Evolutionary conservation across 2,329 filamentous ascomycete species (phyloP), one percentile per base, ranked within the genome.

Genomic region (Diaporthe ilicicola): DNA sequence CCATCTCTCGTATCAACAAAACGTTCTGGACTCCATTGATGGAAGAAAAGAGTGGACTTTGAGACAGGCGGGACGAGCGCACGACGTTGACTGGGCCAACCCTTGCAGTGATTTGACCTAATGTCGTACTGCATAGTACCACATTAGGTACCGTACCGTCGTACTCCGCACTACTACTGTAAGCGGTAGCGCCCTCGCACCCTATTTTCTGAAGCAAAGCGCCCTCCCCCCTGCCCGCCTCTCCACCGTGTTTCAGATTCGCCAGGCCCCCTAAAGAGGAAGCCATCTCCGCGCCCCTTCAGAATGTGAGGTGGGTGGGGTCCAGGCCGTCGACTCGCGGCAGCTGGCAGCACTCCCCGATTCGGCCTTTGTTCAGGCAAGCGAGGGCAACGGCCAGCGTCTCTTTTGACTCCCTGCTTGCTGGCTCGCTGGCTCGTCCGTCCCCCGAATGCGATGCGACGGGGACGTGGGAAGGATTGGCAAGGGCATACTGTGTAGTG

Each of bases 211-310:
- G 83, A 86, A 80, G 84, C 83, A 84, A 70, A 83, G 83, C 83
- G 78, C 82, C 66, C 65, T 51, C 42, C 27, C 53, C 65, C 55
- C 50, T 44, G 44, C 53, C 54, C 53, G 42, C 17, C 15, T 68
- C 66, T 48, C 53, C 84, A 85, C 83, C 81, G 78, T 77, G 85
- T 87, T 87, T 87, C 85, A 86, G 73, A 76, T 80, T 82, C 77
- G 81, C 51, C 77, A 79, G 80, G 79, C 74, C 24, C 24, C 44
- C 39, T 24, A 17, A 68, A 68, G 8, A 51, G 32, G 53, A 24
- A 68, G 54, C 27, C 51, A 68, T 50, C 53, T 51, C 42, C 29
- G 66, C 53, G n/a, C 66, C 22, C 59, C 73, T 73, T 72, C 72
- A 74, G 53, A 59, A 68, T 72, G 74, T 72, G 75, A 70, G 74